phyloP scores from a whole-genome alignment of 2,329 filamentous ascomycete species.

The Zelopaecilomyces penicillatus region DNA sequence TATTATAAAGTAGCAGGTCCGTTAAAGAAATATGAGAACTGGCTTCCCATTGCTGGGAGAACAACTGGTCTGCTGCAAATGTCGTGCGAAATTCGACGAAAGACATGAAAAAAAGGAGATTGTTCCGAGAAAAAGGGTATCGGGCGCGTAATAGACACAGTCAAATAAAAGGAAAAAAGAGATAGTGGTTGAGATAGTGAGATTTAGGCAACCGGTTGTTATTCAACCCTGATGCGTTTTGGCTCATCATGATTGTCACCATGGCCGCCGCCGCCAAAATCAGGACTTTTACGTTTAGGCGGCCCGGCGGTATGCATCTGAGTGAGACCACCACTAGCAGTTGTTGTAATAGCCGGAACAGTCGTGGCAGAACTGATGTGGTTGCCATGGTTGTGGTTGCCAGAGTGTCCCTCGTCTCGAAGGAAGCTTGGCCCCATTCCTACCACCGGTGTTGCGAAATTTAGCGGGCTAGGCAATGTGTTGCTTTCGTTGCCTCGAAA shows the following conservation, averaged over 20 bases:
- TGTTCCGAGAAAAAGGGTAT: background rate
- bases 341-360: constrained; percentile 5
- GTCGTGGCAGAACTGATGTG: constrained; percentile 4
- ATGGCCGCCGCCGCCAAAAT: constrained; percentile 33
- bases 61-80: no score
- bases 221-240: constrained; percentile 47
- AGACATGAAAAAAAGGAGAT: no score
- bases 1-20: no score
- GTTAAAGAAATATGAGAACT: no score
- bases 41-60: no score
- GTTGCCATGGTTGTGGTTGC: constrained; percentile 12
- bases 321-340: constrained; percentile 8
- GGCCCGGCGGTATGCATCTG: constrained; percentile 1
- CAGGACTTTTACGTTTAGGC: constrained; percentile 51
- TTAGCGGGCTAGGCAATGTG: constrained; percentile 84
- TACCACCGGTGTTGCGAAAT: constrained; percentile 76
- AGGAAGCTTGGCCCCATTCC: constrained; percentile 55
- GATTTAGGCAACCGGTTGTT: constrained; percentile 3
- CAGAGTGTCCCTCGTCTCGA: constrained; percentile 40
- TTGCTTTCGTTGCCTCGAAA: constrained; percentile 66
- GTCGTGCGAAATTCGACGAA: no score
- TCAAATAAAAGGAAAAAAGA: constrained; percentile 6
- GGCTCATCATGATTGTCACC: constrained; percentile 39
- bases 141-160: background rate
- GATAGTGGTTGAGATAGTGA: constrained; percentile 8